phyloP scores from a whole-genome alignment of 768 basidiomycete species.

The Hydnum rufescens region DNA sequence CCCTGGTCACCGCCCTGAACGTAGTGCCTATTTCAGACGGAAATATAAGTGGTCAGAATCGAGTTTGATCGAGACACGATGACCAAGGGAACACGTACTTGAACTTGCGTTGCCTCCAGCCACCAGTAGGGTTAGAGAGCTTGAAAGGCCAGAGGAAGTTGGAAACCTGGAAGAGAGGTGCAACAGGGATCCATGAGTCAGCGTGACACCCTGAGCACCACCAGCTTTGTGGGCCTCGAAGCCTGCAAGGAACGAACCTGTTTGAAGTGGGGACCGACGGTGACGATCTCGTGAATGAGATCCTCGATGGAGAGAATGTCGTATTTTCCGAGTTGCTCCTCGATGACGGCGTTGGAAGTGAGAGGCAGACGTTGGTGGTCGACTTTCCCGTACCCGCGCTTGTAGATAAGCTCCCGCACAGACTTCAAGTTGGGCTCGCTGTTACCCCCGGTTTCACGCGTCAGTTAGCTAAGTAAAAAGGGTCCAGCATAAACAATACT shows the following conservation, averaged over 20 bases:
- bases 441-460: slow-evolving; percentile 3
- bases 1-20: slow-evolving; percentile 95
- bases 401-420: slow-evolving; percentile 94
- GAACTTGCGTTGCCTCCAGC: slow-evolving; percentile 96
- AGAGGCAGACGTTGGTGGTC: slow-evolving; percentile 95
- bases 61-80: neutral
- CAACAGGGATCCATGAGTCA: too few relatives aligned
- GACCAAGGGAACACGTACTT: slow-evolving; percentile 24
- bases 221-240: neutral
- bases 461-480: slow-evolving; percentile 4
- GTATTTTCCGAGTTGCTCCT: slow-evolving; percentile 73
- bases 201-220: neutral
- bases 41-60: neutral
- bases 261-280: slow-evolving; percentile 96
- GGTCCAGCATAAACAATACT: slow-evolving; percentile 14
- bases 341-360: slow-evolving; percentile 82
- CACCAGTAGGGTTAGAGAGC: slow-evolving; percentile 95
- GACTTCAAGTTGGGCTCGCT: slow-evolving; percentile 95
- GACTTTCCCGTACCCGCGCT: slow-evolving; percentile 98
- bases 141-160: slow-evolving; percentile 99
- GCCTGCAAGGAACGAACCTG: slow-evolving; percentile 42
- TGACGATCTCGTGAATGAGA: slow-evolving; percentile 90
- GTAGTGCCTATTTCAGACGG: slow-evolving; percentile 38
- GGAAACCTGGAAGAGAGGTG: too few relatives aligned
- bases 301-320: slow-evolving; percentile 96